Conservation (phyloP, 179 eudicot species). For the Monotropa hypopitys region DNA sequence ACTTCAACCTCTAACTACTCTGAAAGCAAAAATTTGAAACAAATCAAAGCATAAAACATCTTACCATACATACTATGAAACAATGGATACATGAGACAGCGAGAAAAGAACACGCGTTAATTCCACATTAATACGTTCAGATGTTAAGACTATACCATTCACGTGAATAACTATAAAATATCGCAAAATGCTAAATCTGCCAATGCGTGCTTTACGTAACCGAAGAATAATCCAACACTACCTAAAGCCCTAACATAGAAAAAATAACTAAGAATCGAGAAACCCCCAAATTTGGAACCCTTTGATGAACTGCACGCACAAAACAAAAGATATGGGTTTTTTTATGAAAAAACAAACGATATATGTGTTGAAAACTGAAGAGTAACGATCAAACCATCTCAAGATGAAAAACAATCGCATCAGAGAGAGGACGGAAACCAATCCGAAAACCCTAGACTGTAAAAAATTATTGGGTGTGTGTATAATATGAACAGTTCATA, state of each 20-base stretch:
- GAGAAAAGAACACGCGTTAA: background rate
- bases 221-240: background rate
- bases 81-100: background rate
- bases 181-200: background rate
- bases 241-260: background rate
- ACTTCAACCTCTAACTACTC: background rate
- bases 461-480: background rate
- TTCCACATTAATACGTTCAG: background rate
- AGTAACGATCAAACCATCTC: background rate
- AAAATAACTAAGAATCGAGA: background rate
- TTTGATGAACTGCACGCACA: background rate
- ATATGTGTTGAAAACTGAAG: background rate
- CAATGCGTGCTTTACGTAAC: no score
- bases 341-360: background rate
- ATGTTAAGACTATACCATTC: background rate
- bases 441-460: slow-evolving; percentile 4
- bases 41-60: background rate
- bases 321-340: no score
- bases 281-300: background rate
- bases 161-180: background rate
- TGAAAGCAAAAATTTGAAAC: background rate
- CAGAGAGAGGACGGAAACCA: background rate
- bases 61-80: background rate
- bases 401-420: background rate
- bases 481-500: background rate